phyloP scores from a whole-genome alignment of 169 alveolate genomes.

The Plasmodium sp. region DNA sequence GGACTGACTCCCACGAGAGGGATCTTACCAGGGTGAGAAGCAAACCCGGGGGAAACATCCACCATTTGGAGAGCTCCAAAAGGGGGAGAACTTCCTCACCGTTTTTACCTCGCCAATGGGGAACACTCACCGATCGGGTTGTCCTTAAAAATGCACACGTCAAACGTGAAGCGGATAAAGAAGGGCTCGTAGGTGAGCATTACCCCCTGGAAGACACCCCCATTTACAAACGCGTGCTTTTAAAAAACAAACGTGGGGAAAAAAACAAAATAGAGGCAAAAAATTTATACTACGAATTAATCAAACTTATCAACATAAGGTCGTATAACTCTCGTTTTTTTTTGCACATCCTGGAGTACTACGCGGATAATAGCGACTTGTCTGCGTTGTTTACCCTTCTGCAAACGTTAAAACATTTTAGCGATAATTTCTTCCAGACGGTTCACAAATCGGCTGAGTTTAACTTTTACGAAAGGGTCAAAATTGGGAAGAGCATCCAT shows the following conservation, averaged over 20 bases:
- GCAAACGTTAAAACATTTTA: constrained; percentile 36
- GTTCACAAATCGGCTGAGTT: constrained; percentile 10
- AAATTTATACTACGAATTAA: constrained; percentile 34
- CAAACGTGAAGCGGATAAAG: not conserved
- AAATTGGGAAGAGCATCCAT: not conserved
- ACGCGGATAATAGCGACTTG: constrained; percentile 24
- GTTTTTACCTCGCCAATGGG: not conserved
- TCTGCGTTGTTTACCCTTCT: constrained; percentile 17
- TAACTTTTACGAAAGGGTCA: constrained; percentile 28
- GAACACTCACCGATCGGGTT: not conserved
- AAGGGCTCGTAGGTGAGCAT: not conserved
- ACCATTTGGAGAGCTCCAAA: not conserved
- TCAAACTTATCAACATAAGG: constrained; percentile 33
- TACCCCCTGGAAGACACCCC: not conserved
- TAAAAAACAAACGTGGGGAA: constrained; percentile 1
- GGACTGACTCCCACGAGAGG: not conserved
- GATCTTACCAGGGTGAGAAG: not conserved
- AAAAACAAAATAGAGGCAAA: constrained; percentile 32
- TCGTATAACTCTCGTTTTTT: constrained; percentile 9
- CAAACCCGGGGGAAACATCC: not conserved
- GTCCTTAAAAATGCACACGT: not conserved
- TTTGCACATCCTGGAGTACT: constrained; percentile 19
- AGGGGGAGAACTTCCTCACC: not conserved
- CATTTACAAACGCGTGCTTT: constrained; percentile 10
- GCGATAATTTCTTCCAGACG: constrained; percentile 20